These are phyloP conservation scores for Sugiyamaella sp. DNA, from an alignment of 1,139 yeast species.

Conservation along the genomic window DNA sequence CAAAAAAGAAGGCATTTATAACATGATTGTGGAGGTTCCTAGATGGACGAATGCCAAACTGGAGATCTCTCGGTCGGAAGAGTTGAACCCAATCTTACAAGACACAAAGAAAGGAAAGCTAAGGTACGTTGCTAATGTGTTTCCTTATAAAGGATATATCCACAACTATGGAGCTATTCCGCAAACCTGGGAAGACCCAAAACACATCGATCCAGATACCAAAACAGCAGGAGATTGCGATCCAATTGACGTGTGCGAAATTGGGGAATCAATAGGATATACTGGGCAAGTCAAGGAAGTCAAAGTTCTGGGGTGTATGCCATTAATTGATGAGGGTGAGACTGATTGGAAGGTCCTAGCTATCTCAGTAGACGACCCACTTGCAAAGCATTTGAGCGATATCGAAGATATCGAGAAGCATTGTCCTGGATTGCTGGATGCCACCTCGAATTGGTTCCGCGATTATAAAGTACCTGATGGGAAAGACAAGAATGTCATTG, in stretches of 20 bases:
- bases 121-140: slow-evolving; percentile 83
- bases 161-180: slow-evolving; percentile 99
- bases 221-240: slow-evolving; percentile 86
- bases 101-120: slow-evolving; percentile 91
- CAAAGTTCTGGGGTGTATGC: slow-evolving; percentile 90
- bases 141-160: slow-evolving; percentile 95
- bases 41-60: slow-evolving; percentile 94
- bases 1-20: slow-evolving; percentile 55
- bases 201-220: slow-evolving; percentile 49
- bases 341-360: slow-evolving; percentile 96
- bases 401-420: slow-evolving; percentile 78
- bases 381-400: slow-evolving; percentile 73
- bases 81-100: slow-evolving; percentile 88
- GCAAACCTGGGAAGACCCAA: slow-evolving; percentile 93
- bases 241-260: slow-evolving; percentile 95
- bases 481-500: slow-evolving; percentile 60
- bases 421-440: slow-evolving; percentile 84
- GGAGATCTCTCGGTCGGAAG: slow-evolving; percentile 76
- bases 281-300: slow-evolving; percentile 81
- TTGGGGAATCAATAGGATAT: slow-evolving; percentile 67
- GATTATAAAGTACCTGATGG: slow-evolving; percentile 95
- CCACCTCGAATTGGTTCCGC: slow-evolving; percentile 92
- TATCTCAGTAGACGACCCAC: slow-evolving; percentile 79
- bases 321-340: slow-evolving; percentile 95
- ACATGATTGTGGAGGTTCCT: slow-evolving; percentile 94